phyloP scores from a whole-genome alignment of 2,329 filamentous ascomycete genomes.

The Trichothecium roseum region DNA sequence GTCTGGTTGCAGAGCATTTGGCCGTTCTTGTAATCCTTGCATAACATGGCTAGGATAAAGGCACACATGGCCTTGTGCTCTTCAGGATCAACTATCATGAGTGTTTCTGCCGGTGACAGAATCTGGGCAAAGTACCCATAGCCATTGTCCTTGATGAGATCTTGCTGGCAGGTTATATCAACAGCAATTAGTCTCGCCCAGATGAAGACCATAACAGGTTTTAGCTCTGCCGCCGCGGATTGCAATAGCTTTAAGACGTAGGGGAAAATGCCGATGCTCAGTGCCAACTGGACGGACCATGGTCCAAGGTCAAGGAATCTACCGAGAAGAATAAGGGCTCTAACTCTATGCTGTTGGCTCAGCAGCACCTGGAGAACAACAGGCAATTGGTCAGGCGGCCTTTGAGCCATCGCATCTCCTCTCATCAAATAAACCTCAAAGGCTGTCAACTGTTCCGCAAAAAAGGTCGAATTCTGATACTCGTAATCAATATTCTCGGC shows the following conservation, averaged over 20 bases:
- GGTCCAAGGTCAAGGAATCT: constrained; percentile 92
- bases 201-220: constrained; percentile 99
- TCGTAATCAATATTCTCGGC: constrained; percentile 68
- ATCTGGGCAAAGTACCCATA: constrained; percentile 96
- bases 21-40: constrained; percentile 85
- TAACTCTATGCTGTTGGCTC: constrained; percentile 86
- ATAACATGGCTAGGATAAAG: constrained; percentile 95
- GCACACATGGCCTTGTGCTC: constrained; percentile 99
- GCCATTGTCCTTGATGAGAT: constrained; percentile 91
- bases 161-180: constrained; percentile 84
- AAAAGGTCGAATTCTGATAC: constrained; percentile 91
- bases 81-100: constrained; percentile 78
- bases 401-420: constrained; percentile 70
- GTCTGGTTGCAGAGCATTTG: constrained; percentile 85
- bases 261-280: constrained; percentile 97
- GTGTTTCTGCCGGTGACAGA: constrained; percentile 69
- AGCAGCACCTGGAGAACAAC: constrained; percentile 93
- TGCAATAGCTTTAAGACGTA: constrained; percentile 97
- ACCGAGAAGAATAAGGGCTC: constrained; percentile 82
- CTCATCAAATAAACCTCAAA: constrained; percentile 91
- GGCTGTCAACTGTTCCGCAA: constrained; percentile 91
- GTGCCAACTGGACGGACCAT: constrained; percentile 95
- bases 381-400: constrained; percentile 85
- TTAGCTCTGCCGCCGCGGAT: constrained; percentile 86
- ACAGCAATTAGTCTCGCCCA: constrained; percentile 95